Conservation (phyloP, 129 eudicot genomes). For the Flaveria brownii region DNA sequence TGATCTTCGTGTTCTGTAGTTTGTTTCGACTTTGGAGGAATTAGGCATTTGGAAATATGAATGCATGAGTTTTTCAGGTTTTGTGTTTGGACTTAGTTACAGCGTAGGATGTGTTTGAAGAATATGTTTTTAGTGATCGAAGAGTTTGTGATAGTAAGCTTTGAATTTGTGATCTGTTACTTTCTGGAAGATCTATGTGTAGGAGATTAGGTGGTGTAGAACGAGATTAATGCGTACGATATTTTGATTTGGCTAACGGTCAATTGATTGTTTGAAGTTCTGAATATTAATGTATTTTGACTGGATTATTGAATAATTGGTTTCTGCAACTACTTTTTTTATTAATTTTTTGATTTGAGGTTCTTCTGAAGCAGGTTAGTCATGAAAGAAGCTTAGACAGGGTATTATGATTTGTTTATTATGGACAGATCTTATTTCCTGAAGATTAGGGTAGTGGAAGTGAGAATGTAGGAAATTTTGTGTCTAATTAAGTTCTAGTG, state of each 20-base stretch:
- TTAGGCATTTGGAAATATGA: not conserved
- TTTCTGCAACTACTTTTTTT: not conserved
- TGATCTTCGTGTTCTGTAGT: not conserved
- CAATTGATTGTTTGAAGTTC: conserved; percentile 15
- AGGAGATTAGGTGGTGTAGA: not conserved
- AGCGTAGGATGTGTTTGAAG: not conserved
- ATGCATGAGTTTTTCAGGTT: not conserved
- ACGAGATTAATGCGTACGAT: not conserved
- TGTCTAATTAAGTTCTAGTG: not conserved
- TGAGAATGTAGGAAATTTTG: conserved; percentile 9
- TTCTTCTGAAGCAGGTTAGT: not conserved
- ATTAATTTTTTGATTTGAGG: no score
- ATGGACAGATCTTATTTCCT: not conserved
- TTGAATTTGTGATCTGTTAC: conserved; percentile 28
- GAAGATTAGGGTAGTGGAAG: conserved; percentile 12
- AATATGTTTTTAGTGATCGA: not conserved
- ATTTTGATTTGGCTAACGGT: not conserved
- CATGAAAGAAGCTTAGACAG: conserved; percentile 10
- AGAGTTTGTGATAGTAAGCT: not conserved
- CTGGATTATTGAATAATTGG: not conserved
- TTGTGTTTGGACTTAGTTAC: not conserved
- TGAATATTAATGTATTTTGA: not conserved
- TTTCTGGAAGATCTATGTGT: conserved; percentile 12
- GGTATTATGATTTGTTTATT: conserved; percentile 8
- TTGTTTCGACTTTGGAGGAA: not conserved